Evolutionary conservation across 306 rosid genomes (phyloP).

Genomic region (Cercis canadensis): DNA sequence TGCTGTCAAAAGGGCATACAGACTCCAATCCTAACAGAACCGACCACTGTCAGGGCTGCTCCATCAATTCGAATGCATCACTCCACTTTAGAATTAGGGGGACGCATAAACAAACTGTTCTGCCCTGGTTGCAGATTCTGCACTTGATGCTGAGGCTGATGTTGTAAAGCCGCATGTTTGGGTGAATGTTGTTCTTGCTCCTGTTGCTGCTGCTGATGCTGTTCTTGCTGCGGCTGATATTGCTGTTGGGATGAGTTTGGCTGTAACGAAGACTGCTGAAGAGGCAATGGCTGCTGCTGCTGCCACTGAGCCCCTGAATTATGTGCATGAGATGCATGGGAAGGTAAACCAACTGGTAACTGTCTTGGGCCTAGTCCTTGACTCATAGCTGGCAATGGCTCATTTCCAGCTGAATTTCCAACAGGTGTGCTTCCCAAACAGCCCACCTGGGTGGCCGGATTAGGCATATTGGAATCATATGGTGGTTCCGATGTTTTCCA

Average conservation of each 20-base stretch:
- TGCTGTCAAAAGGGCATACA: conserved; percentile 71
- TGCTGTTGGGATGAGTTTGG: conserved; percentile 63
- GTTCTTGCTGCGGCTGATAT: conserved; percentile 55
- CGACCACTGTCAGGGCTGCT: conserved; percentile 54
- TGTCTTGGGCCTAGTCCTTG: conserved; percentile 72
- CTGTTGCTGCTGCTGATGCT: conserved; percentile 48
- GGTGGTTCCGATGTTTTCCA: conserved; percentile 73
- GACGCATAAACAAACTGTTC: conserved; percentile 61
- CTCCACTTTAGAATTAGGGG: conserved; percentile 73
- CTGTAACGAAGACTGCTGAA: conserved; percentile 60
- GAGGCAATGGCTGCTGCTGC: conserved; percentile 56
- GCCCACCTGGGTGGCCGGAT: conserved; percentile 55
- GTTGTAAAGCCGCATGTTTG: conserved; percentile 56
- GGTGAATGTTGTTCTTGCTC: conserved; percentile 59
- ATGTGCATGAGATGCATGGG: conserved; percentile 78
- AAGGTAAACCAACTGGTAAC: conserved; percentile 61
- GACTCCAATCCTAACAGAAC: conserved; percentile 57
- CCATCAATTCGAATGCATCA: conserved; percentile 57
- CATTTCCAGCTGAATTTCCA: conserved; percentile 65
- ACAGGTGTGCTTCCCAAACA: conserved; percentile 62
- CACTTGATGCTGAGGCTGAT: conserved; percentile 69
- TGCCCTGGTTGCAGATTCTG: conserved; percentile 72
- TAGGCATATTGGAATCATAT: conserved; percentile 57
- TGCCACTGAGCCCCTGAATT: conserved; percentile 76
- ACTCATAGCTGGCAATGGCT: conserved; percentile 51